Evolutionary conservation across 768 basidiomycete genomes (phyloP).

Genomic region (Antrodiella citrinella): DNA sequence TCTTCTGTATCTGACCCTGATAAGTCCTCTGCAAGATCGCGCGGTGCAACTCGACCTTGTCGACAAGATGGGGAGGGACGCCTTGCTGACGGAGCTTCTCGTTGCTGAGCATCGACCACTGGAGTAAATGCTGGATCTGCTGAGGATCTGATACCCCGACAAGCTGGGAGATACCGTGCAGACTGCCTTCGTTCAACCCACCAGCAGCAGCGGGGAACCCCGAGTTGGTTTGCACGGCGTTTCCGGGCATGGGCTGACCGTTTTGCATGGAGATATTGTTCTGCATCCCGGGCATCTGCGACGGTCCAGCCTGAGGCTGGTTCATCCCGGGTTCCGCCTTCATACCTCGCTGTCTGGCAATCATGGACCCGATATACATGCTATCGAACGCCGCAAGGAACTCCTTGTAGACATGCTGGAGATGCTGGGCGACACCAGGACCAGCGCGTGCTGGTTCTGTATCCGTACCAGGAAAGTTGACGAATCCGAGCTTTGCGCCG

Average conservation of each 20-base stretch:
- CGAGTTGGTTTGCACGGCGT: background rate
- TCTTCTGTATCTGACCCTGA: conserved; percentile 2
- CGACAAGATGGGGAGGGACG: conserved; percentile 42
- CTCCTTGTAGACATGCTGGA: conserved; percentile 53
- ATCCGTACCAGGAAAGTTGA: conserved; percentile 54
- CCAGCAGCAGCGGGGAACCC: background rate
- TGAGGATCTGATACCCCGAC: conserved; percentile 20
- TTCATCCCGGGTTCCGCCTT: background rate
- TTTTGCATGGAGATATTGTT: background rate
- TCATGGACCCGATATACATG: conserved; percentile 16
- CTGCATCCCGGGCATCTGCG: background rate
- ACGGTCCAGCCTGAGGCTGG: background rate
- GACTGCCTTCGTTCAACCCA: background rate
- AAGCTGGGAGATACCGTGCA: conserved; percentile 1
- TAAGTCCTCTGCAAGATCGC: conserved; percentile 15
- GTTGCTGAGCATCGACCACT: conserved; percentile 36
- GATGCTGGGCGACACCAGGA: conserved; percentile 51
- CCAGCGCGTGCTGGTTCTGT: conserved; percentile 54
- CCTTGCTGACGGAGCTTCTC: conserved; percentile 46
- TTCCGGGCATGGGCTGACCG: background rate
- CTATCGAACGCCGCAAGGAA: conserved; percentile 51
- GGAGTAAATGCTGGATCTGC: conserved; percentile 37
- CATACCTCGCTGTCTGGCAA: background rate
- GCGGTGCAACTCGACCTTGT: conserved; percentile 50
- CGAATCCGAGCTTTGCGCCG: conserved; percentile 58